These are phyloP conservation scores for Neonectria hederae DNA, from an alignment of 2,329 filamentous ascomycete species.

Conservation along the genomic window DNA sequence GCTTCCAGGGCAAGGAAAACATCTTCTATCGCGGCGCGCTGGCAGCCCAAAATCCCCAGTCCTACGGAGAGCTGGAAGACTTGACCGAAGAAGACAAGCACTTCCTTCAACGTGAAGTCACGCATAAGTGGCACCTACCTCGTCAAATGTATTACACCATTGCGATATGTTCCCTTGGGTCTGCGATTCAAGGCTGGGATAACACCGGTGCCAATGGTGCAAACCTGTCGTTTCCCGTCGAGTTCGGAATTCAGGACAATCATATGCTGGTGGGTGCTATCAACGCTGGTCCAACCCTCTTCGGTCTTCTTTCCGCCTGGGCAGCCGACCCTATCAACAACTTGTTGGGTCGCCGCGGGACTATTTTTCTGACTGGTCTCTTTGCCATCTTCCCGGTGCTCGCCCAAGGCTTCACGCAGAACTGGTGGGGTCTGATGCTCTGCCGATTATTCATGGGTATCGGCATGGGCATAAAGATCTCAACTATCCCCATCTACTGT, in stretches of 20 bases:
- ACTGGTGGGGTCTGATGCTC: constrained; percentile 57
- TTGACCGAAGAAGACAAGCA: constrained; percentile 39
- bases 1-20: constrained; percentile 40
- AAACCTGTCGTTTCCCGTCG: constrained; percentile 50
- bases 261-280: constrained; percentile 67
- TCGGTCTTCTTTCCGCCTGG: constrained; percentile 39
- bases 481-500: constrained; percentile 61
- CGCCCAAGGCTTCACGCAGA: constrained; percentile 61
- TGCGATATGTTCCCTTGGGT: constrained; percentile 43
- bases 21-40: constrained; percentile 44
- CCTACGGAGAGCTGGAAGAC: constrained; percentile 35
- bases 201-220: constrained; percentile 54
- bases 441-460: constrained; percentile 62
- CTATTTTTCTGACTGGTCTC: constrained; percentile 64
- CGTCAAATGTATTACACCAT: constrained; percentile 41
- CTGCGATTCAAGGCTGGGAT: constrained; percentile 55
- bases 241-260: constrained; percentile 47
- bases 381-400: constrained; percentile 66
- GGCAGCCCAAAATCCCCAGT: constrained; percentile 39
- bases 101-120: constrained; percentile 36
- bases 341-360: constrained; percentile 40
- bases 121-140: constrained; percentile 44
- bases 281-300: constrained; percentile 52
- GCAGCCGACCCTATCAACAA: constrained; percentile 51
- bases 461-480: constrained; percentile 64